phyloP scores from a whole-genome alignment of 176 grass and related monocot genomes.

The Aegilops bicornis region DNA sequence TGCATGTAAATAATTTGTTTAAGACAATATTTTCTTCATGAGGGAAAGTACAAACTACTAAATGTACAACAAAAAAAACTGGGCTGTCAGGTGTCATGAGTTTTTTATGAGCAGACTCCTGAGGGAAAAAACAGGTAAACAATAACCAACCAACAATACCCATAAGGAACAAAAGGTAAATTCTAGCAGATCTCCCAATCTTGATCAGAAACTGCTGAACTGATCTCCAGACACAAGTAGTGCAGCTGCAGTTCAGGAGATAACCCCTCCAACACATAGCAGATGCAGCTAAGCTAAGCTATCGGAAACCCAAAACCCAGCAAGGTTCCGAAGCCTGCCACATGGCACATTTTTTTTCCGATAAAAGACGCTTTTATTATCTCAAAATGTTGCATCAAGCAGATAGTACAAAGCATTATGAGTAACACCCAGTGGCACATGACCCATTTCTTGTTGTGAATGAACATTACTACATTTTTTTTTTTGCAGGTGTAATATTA shows the following conservation, averaged over 20 bases:
- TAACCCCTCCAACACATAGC: not conserved
- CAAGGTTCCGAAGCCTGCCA: slow-evolving; percentile 12
- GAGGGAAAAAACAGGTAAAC: slow-evolving; percentile 33
- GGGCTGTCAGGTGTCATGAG: not conserved
- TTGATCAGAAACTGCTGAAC: not conserved
- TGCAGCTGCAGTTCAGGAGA: not conserved
- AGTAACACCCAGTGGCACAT: not conserved
- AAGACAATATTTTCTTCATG: not conserved
- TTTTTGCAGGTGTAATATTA: too few relatives aligned
- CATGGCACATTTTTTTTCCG: not conserved
- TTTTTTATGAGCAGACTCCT: slow-evolving; percentile 13
- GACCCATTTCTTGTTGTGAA: not conserved
- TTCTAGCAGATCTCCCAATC: slow-evolving; percentile 5
- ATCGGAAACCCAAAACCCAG: not conserved
- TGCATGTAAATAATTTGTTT: not conserved
- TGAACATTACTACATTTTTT: not conserved
- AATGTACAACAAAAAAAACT: not conserved
- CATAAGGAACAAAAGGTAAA: slow-evolving; percentile 10
- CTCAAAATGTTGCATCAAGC: too few relatives aligned
- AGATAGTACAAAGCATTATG: too few relatives aligned
- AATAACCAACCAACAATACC: slow-evolving; percentile 26
- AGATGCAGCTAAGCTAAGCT: not conserved
- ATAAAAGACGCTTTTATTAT: too few relatives aligned
- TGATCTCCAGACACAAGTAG: not conserved
- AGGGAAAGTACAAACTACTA: not conserved